These are phyloP conservation scores for Metarhizium album DNA, from an alignment of 2,329 filamentous ascomycete genomes.

Conservation along the genomic window DNA sequence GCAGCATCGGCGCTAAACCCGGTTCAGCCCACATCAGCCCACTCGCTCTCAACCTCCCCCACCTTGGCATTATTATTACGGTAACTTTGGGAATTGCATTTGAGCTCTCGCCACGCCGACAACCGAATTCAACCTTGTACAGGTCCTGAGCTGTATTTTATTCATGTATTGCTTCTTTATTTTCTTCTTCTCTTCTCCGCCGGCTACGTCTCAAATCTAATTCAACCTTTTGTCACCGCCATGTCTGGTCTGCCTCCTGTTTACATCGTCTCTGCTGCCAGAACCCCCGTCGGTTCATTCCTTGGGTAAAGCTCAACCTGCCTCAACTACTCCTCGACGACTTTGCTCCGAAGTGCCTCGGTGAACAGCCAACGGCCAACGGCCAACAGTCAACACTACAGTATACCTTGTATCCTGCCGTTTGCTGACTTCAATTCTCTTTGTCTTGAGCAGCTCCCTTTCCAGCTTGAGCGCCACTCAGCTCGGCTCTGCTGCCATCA, in stretches of 20 bases:
- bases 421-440: neutral
- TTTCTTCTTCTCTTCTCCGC: too few species aligned
- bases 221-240: neutral
- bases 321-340: slow-evolving; percentile 9
- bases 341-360: neutral
- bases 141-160: too few species aligned
- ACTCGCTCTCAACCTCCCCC: neutral
- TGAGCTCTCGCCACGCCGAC: neutral
- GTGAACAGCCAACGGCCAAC: neutral
- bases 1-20: neutral
- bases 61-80: neutral
- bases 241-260: slow-evolving; percentile 80
- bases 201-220: neutral
- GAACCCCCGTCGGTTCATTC: slow-evolving; percentile 90
- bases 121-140: too few species aligned
- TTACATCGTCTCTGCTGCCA: slow-evolving; percentile 87
- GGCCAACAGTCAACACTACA: too few species aligned
- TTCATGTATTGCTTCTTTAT: too few species aligned
- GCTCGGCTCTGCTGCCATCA: slow-evolving; percentile 85
- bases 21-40: neutral
- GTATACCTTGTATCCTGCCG: neutral
- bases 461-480: slow-evolving; percentile 78
- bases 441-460: slow-evolving; percentile 53
- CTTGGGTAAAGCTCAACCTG: slow-evolving; percentile 52
- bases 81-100: neutral